Percentiles rank a stretch among this genome's conserved stretches.
These are phyloP conservation scores for Naegleria fowleri DNA, from an alignment of 208 protist species.

Conservation along the genomic window DNA sequence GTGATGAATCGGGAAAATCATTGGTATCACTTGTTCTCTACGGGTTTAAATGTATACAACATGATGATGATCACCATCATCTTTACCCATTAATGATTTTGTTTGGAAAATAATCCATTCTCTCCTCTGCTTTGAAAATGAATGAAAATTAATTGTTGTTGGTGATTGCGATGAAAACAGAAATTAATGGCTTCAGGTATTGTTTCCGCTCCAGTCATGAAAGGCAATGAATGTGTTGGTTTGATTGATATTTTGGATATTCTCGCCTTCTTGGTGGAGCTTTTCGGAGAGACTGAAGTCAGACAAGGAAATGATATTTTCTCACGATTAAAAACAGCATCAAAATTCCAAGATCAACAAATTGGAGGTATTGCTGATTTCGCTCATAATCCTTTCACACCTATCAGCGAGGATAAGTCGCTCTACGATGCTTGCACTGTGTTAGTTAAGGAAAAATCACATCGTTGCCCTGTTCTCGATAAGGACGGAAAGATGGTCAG, in stretches of 20 bases:
- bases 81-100: no score
- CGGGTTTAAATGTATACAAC: background rate
- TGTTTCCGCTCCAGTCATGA: slow-evolving; percentile 15
- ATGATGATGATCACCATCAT: background rate
- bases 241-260: slow-evolving; percentile 11
- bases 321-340: background rate
- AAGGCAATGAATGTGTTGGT: slow-evolving; percentile 3
- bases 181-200: background rate
- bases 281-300: background rate
- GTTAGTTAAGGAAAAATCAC: background rate
- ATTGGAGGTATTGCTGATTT: slow-evolving; percentile 22
- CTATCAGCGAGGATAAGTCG: background rate
- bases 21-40: no score
- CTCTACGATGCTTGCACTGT: background rate
- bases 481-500: background rate
- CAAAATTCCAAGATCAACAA: background rate
- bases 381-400: slow-evolving; percentile 17
- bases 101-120: no score
- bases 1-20: no score
- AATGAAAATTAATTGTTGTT: background rate
- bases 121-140: no score
- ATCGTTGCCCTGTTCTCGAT: background rate
- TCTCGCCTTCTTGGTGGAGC: background rate
- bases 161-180: background rate
- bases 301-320: background rate